phyloP scores from a whole-genome alignment of 2,329 filamentous ascomycete genomes.

The Aspergillus nomiae region DNA sequence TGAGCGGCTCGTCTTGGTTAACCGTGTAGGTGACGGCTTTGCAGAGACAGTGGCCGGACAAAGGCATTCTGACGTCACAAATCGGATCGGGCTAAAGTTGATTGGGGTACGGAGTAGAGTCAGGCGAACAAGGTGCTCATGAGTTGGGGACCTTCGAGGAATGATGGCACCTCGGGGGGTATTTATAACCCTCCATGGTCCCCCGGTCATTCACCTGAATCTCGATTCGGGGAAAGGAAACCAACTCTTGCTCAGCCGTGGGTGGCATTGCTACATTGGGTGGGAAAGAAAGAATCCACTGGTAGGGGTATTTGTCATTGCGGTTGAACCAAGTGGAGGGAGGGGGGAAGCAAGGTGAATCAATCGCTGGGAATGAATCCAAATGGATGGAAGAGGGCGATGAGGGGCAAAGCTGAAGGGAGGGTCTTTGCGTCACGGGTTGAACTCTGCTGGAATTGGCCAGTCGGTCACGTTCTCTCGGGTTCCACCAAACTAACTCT shows the following conservation, averaged over 20 bases:
- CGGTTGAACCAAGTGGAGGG: conserved; percentile 5
- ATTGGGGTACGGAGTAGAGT: neutral
- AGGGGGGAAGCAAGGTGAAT: neutral
- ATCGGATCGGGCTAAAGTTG: conserved; percentile 50
- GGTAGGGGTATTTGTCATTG: conserved; percentile 22
- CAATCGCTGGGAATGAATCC: neutral
- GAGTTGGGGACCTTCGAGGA: conserved; percentile 26
- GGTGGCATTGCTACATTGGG: neutral
- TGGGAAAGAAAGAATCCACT: conserved; percentile 35
- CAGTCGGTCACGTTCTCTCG: neutral
- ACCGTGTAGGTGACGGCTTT: conserved; percentile 70
- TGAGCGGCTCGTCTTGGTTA: conserved; percentile 43
- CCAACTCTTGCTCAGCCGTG: neutral
- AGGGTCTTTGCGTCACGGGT: conserved; percentile 5
- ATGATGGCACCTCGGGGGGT: conserved; percentile 18
- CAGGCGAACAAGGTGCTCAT: conserved; percentile 30
- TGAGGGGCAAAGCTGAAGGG: neutral
- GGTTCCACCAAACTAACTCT: neutral
- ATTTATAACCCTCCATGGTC: conserved; percentile 20
- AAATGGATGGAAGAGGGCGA: neutral
- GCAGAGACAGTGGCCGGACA: conserved; percentile 71
- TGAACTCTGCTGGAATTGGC: neutral
- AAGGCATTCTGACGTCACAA: conserved; percentile 56
- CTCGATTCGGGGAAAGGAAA: neutral
- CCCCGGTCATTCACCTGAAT: neutral